Evolutionary conservation across 352 stramenopile genomes (phyloP).

Genomic region (Phytophthora cajani): DNA sequence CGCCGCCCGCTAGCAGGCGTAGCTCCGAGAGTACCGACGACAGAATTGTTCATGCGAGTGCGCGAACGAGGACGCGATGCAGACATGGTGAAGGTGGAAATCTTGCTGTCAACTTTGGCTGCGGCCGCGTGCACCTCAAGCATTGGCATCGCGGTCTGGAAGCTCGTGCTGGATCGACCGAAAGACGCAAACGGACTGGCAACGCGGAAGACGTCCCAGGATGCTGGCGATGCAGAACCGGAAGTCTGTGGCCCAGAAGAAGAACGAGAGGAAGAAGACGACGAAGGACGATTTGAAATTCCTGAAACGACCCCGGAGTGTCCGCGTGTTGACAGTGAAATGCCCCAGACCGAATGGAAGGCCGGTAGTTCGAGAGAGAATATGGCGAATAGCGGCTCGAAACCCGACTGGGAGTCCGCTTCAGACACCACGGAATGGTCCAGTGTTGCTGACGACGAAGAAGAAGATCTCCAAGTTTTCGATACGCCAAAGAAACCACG

Average conservation of each 20-base stretch:
- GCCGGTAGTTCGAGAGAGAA: background rate
- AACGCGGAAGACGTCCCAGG: background rate
- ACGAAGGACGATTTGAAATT: background rate
- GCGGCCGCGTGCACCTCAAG: constrained; percentile 7
- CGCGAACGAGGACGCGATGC: background rate
- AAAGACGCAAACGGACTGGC: background rate
- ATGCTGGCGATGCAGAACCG: background rate
- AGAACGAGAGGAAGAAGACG: background rate
- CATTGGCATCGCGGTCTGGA: constrained; percentile 12
- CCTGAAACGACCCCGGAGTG: constrained; percentile 2
- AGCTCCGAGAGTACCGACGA: background rate
- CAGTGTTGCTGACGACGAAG: constrained; percentile 15
- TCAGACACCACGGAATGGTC: constrained; percentile 19
- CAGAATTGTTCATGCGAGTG: background rate
- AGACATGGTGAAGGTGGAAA: constrained; percentile 11
- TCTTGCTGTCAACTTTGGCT: constrained; percentile 15
- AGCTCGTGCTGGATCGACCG: constrained; percentile 5
- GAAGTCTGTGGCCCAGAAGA: background rate
- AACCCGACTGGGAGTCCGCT: constrained; percentile 5
- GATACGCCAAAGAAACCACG: background rate
- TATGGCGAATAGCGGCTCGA: background rate
- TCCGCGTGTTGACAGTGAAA: background rate
- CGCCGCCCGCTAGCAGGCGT: background rate
- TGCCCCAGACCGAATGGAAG: background rate
- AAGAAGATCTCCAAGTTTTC: constrained; percentile 6